Conservation (phyloP, 768 basidiomycete genomes). For the Pisolithus tinctorius region DNA sequence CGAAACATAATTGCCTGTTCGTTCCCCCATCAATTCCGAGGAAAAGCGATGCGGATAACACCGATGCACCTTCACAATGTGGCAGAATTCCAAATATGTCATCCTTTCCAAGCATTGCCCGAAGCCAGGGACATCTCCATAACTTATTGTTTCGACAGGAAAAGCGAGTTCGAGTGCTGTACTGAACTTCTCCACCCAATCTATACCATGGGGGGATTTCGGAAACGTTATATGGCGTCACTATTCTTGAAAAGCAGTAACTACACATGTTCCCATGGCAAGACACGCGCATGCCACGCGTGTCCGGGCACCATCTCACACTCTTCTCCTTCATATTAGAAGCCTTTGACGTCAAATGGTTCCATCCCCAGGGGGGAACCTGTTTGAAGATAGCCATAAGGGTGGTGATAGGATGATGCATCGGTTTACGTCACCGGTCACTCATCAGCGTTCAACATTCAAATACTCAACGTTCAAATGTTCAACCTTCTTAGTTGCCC, state of each 20-base stretch:
- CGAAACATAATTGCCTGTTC: not conserved
- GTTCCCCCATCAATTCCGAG: not conserved
- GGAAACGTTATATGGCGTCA: conserved; percentile 10
- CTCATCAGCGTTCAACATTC: too few relatives aligned
- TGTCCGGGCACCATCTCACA: conserved; percentile 4
- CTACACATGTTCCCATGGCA: conserved; percentile 22
- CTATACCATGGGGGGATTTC: not conserved
- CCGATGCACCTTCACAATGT: not conserved
- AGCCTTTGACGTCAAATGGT: not conserved
- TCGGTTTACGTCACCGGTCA: too few relatives aligned
- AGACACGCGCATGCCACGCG: conserved; percentile 22
- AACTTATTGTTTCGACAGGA: too few relatives aligned
- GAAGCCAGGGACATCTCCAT: not conserved
- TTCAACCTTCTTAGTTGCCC: not conserved
- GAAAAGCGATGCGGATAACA: not conserved
- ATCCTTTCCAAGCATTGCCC: too few relatives aligned
- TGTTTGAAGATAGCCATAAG: not conserved
- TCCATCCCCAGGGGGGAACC: not conserved
- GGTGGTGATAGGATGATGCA: not conserved
- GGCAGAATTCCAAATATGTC: not conserved
- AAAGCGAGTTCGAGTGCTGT: too few relatives aligned
- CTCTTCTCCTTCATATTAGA: not conserved
- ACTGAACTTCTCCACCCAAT: too few relatives aligned
- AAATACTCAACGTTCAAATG: not conserved
- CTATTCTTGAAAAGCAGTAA: conserved; percentile 10